phyloP scores from a whole-genome alignment of 2,329 filamentous ascomycete species.

The Parastagonospora avenae region DNA sequence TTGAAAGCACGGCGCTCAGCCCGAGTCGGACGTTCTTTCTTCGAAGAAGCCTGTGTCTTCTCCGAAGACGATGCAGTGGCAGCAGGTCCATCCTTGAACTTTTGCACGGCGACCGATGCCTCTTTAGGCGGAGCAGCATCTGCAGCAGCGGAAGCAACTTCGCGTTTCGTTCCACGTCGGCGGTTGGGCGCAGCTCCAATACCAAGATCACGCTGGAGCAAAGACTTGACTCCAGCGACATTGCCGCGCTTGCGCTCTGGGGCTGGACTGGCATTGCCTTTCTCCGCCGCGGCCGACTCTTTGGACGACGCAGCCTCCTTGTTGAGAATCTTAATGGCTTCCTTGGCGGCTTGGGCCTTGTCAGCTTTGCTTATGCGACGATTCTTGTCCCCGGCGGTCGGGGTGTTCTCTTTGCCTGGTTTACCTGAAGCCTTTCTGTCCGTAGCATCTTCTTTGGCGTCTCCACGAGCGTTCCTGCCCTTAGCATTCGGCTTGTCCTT shows the following conservation, averaged over 20 bases:
- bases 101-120: slow-evolving; percentile 29
- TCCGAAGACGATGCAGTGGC: slow-evolving; percentile 24
- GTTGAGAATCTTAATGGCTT: slow-evolving; percentile 64
- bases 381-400: slow-evolving; percentile 44
- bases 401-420: slow-evolving; percentile 37
- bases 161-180: slow-evolving; percentile 46
- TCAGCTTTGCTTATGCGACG: slow-evolving; percentile 52
- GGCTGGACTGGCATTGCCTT: slow-evolving; percentile 45
- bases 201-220: slow-evolving; percentile 67
- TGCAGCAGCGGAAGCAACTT: slow-evolving; percentile 27
- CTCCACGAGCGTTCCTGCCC: slow-evolving; percentile 62
- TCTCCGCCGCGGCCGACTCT: slow-evolving; percentile 39
- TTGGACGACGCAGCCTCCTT: slow-evolving; percentile 50
- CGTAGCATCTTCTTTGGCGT: slow-evolving; percentile 66
- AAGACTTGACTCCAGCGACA: slow-evolving; percentile 59
- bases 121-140: slow-evolving; percentile 35
- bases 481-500: slow-evolving; percentile 62
- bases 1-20: slow-evolving; percentile 47
- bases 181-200: slow-evolving; percentile 54
- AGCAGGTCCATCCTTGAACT: slow-evolving; percentile 33
- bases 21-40: slow-evolving; percentile 47
- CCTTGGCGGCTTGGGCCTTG: slow-evolving; percentile 69
- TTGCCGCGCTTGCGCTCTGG: slow-evolving; percentile 60
- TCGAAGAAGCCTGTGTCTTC: slow-evolving; percentile 35
- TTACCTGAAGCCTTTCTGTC: slow-evolving; percentile 46